Conservation (phyloP, 306 rosid species). For the Rosa chinensis region DNA sequence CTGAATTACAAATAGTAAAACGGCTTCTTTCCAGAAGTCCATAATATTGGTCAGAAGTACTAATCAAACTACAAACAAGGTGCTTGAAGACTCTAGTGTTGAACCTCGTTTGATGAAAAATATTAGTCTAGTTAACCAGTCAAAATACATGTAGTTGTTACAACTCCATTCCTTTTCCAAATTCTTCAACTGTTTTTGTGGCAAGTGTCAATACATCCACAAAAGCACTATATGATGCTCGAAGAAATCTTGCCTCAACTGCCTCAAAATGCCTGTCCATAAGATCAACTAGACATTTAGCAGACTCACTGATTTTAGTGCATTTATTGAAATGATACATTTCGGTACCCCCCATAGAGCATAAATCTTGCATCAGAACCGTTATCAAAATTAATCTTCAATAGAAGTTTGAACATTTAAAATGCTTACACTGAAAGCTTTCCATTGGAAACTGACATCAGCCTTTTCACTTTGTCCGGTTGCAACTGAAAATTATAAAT, state of each 20-base stretch:
- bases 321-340: not conserved
- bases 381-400: not conserved
- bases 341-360: not conserved
- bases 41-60: not conserved
- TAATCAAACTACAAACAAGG: not conserved
- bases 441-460: slow-evolving; percentile 61
- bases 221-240: slow-evolving; percentile 84
- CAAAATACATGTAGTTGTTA: slow-evolving; percentile 26
- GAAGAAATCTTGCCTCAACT: slow-evolving; percentile 84
- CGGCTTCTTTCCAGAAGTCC: not conserved
- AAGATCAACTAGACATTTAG: not conserved
- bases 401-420: not conserved
- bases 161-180: slow-evolving; percentile 59
- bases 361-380: not conserved
- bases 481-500: slow-evolving; percentile 63
- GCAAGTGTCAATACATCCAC: slow-evolving; percentile 74
- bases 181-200: slow-evolving; percentile 81
- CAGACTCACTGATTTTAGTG: not conserved
- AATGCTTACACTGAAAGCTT: slow-evolving; percentile 73
- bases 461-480: slow-evolving; percentile 83
- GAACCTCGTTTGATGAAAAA: not conserved
- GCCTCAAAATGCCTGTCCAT: slow-evolving; percentile 78
- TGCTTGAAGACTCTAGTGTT: not conserved
- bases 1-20: not conserved
- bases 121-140: slow-evolving; percentile 4